Evolutionary conservation across 2,329 filamentous ascomycete species (phyloP).

Genomic region (Colletotrichum gigasporum): DNA sequence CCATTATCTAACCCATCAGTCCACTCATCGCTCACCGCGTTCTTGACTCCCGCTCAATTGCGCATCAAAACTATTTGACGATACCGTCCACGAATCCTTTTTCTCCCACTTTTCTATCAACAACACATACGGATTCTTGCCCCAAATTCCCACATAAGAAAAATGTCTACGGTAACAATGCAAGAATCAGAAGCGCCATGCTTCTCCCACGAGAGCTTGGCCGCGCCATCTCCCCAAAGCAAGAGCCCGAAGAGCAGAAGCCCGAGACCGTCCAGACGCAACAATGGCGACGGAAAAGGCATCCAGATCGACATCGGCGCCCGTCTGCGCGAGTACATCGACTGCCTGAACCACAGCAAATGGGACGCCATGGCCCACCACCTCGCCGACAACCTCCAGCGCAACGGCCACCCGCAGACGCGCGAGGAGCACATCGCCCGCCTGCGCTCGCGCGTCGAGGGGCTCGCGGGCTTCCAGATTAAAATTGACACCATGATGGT

Average conservation of each 20-base stretch:
- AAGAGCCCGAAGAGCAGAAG: neutral
- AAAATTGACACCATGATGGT: slow-evolving; percentile 27
- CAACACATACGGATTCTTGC: neutral
- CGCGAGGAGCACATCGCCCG: slow-evolving; percentile 24
- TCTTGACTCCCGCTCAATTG: too few species aligned
- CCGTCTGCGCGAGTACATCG: slow-evolving; percentile 27
- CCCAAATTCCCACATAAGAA: neutral
- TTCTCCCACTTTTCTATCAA: too few species aligned
- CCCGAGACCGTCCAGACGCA: slow-evolving; percentile 1
- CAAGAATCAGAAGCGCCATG: slow-evolving; percentile 25
- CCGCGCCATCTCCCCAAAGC: neutral
- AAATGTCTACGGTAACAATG: slow-evolving; percentile 16
- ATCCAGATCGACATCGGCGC: slow-evolving; percentile 27
- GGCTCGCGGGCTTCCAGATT: slow-evolving; percentile 5
- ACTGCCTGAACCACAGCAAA: slow-evolving; percentile 25
- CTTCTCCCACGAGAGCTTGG: slow-evolving; percentile 23
- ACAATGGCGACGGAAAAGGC: slow-evolving; percentile 23
- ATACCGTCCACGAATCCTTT: too few species aligned
- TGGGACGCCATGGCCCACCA: slow-evolving; percentile 23
- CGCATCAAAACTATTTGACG: too few species aligned
- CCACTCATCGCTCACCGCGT: too few species aligned
- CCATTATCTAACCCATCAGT: neutral
- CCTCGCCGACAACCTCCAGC: slow-evolving; percentile 17
- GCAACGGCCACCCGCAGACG: slow-evolving; percentile 21
- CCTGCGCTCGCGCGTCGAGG: slow-evolving; percentile 6